Evolutionary conservation across 2,329 filamentous ascomycete species (phyloP).

Genomic region (Plenodomus biglobosus): DNA sequence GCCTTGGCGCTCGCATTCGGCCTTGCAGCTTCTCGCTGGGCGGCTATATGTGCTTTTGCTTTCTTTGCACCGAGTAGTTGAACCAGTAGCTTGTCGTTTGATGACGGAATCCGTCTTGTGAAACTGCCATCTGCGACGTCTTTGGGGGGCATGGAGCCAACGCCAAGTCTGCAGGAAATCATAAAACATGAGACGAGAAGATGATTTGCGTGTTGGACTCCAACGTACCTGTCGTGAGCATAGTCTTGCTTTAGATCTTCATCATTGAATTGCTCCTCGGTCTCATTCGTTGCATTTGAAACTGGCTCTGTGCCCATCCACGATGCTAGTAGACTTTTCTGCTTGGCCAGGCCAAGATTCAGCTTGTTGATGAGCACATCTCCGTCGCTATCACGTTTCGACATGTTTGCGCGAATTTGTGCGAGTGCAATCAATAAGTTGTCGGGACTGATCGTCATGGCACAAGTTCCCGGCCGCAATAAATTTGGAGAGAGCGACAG

Average conservation of each 20-base stretch:
- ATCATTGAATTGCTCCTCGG: conserved; percentile 50
- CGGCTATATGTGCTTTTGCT: conserved; percentile 36
- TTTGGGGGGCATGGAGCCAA: conserved; percentile 43
- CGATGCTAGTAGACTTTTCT: conserved; percentile 57
- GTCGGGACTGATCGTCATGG: conserved; percentile 10
- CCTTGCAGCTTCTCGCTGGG: conserved; percentile 26
- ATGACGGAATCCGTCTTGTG: conserved; percentile 38
- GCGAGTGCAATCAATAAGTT: conserved; percentile 7
- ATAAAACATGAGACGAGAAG: not conserved
- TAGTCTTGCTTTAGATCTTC: conserved; percentile 59
- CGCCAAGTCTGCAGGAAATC: conserved; percentile 38
- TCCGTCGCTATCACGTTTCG: conserved; percentile 46
- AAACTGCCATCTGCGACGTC: conserved; percentile 43
- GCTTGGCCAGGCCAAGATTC: conserved; percentile 56
- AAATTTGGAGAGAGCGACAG: conserved; percentile 17
- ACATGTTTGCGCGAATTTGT: conserved; percentile 28
- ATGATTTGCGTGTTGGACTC: not conserved
- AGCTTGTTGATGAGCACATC: conserved; percentile 59
- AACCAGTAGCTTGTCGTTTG: conserved; percentile 49
- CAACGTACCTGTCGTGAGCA: conserved; percentile 56
- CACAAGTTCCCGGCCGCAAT: conserved; percentile 29
- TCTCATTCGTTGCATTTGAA: conserved; percentile 39
- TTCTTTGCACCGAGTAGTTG: conserved; percentile 49
- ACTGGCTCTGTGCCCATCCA: conserved; percentile 55
- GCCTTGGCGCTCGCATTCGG: conserved; percentile 27